Conservation (phyloP, 1,284 basidiomycete species). For the Pholiota adiposa region DNA sequence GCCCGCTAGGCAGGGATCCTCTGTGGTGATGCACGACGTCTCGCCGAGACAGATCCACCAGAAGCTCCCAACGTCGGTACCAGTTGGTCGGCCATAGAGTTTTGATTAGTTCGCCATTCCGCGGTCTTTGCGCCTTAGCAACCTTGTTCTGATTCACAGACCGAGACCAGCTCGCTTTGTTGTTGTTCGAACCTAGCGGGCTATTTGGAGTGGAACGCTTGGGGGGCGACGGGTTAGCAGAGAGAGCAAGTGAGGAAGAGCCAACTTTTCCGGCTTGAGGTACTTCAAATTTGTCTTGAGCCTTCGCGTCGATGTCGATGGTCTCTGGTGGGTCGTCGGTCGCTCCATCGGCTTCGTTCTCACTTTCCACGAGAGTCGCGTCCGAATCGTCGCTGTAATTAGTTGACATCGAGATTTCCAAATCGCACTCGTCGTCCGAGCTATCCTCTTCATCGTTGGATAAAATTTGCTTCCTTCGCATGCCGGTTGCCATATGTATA, state of each 20-base stretch:
- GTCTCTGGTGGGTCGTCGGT: background rate
- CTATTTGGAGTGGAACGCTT: background rate
- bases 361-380: slow-evolving; percentile 49
- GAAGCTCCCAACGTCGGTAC: slow-evolving; percentile 40
- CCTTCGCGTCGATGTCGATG: background rate
- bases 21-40: slow-evolving; percentile 18
- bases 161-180: slow-evolving; percentile 18
- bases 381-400: slow-evolving; percentile 49
- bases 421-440: slow-evolving; percentile 29
- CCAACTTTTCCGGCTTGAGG: slow-evolving; percentile 3
- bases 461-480: slow-evolving; percentile 9
- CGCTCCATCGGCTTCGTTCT: slow-evolving; percentile 35
- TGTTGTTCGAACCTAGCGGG: slow-evolving; percentile 5
- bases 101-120: background rate
- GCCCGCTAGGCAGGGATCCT: slow-evolving; percentile 2
- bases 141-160: slow-evolving; percentile 8
- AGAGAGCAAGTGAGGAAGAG: slow-evolving; percentile 4
- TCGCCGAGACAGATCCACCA: slow-evolving; percentile 33
- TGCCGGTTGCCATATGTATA: slow-evolving; percentile 42
- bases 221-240: background rate
- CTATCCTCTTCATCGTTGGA: slow-evolving; percentile 21
- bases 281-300: background rate
- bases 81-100: slow-evolving; percentile 38
- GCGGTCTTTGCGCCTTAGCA: slow-evolving; percentile 4
- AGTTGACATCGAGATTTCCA: slow-evolving; percentile 36